Percentiles rank a stretch among this genome's conserved stretches.
These are phyloP conservation scores for Phaffia tasmanica DNA, from an alignment of 768 basidiomycete species.

Conservation along the genomic window DNA sequence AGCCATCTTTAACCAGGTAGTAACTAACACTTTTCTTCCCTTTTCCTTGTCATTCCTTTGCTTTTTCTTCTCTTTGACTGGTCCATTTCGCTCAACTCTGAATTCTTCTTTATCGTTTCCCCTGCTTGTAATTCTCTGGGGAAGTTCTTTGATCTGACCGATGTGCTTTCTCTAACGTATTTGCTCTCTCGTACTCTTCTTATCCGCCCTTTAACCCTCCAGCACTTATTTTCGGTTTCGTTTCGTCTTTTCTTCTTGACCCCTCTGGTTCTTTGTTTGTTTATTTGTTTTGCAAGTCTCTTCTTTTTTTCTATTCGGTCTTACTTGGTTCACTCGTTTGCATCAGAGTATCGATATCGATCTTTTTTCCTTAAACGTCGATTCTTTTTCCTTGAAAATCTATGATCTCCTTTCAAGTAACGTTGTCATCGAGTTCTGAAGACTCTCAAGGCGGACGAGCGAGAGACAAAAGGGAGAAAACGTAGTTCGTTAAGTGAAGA, in stretches of 20 bases:
- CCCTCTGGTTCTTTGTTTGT: not conserved
- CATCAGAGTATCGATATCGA: too few species aligned
- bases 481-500: too few species aligned
- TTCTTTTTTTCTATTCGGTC: too few species aligned
- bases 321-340: too few species aligned
- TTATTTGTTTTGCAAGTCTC: not conserved
- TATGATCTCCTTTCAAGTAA: too few species aligned
- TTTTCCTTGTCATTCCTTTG: not conserved
- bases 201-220: not conserved
- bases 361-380: too few species aligned
- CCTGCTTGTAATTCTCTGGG: not conserved
- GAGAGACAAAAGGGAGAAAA: too few species aligned
- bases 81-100: not conserved
- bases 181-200: not conserved
- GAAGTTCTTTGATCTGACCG: not conserved
- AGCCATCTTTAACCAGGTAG: too few species aligned
- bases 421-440: too few species aligned
- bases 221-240: not conserved
- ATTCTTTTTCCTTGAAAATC: too few species aligned
- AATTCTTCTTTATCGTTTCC: not conserved
- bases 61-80: not conserved
- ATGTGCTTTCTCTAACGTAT: not conserved
- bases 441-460: too few species aligned
- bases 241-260: too few species aligned
- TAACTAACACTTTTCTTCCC: not conserved